Percentiles rank a stretch among this genome's conserved stretches.
These are phyloP conservation scores for Aspergillus niger DNA, from an alignment of 2,329 filamentous ascomycete species.

Conservation along the genomic window DNA sequence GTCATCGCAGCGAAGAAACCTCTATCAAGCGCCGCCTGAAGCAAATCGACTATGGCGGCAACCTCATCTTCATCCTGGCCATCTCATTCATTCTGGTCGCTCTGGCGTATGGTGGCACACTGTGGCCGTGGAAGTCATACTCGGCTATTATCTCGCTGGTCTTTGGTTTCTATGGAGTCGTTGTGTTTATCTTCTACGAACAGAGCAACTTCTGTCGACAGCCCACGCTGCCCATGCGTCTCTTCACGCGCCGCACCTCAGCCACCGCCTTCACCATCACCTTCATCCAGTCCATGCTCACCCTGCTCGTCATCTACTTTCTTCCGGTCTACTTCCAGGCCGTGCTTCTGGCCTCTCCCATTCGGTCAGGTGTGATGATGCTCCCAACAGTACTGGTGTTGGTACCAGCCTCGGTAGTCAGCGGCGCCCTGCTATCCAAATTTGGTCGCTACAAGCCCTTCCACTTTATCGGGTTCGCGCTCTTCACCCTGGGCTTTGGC, in stretches of 20 bases:
- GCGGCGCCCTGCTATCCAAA: constrained; percentile 34
- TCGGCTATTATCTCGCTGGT: constrained; percentile 30
- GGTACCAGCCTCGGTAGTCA: constrained; percentile 29
- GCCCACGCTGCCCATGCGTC: constrained; percentile 43
- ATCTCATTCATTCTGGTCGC: constrained; percentile 31
- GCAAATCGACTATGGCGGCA: constrained; percentile 32
- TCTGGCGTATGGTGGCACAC: constrained; percentile 31
- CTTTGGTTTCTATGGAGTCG: constrained; percentile 25
- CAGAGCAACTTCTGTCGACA: constrained; percentile 20
- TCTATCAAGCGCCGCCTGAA: constrained; percentile 6
- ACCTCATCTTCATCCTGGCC: constrained; percentile 28
- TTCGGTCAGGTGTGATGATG: constrained; percentile 32
- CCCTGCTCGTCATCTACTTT: constrained; percentile 30
- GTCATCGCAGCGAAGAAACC: too few species aligned
- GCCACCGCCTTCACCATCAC: not conserved
- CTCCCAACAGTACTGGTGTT: constrained; percentile 28
- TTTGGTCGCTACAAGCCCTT: constrained; percentile 35
- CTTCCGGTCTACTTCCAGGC: constrained; percentile 51
- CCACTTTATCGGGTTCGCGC: constrained; percentile 30
- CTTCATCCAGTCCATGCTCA: constrained; percentile 17
- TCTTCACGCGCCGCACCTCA: constrained; percentile 49
- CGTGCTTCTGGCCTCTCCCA: constrained; percentile 38
- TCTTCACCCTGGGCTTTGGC: constrained; percentile 29
- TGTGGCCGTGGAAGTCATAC: constrained; percentile 32
- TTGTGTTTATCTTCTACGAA: constrained; percentile 23